Evolutionary conservation across 495 filamentous ascomycete genomes (phyloP).

Genomic region (Recurvomyces mirabilis): DNA sequence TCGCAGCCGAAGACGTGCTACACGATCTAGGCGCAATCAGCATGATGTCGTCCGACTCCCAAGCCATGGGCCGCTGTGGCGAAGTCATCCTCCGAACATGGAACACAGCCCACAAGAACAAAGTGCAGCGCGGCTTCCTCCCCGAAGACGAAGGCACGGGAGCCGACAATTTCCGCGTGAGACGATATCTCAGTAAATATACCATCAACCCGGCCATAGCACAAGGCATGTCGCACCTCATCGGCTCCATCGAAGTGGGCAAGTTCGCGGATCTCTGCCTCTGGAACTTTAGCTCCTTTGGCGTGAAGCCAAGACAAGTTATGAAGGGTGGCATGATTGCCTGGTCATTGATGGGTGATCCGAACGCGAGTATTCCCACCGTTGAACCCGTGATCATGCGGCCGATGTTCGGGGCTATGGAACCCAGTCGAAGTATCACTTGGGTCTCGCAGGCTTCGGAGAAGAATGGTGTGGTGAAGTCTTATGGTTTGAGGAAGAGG

Average conservation of each 20-base stretch:
- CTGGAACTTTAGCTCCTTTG: slow-evolving; percentile 80
- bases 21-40: slow-evolving; percentile 93
- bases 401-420: slow-evolving; percentile 71
- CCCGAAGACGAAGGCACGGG: slow-evolving; percentile 68
- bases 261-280: slow-evolving; percentile 88
- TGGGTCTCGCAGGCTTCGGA: slow-evolving; percentile 74
- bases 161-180: slow-evolving; percentile 88
- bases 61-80: slow-evolving; percentile 95
- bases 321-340: slow-evolving; percentile 87
- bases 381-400: slow-evolving; percentile 79
- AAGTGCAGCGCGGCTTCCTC: slow-evolving; percentile 67
- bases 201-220: slow-evolving; percentile 93
- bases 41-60: slow-evolving; percentile 96
- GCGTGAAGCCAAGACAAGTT: slow-evolving; percentile 71
- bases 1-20: slow-evolving; percentile 92
- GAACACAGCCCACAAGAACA: slow-evolving; percentile 99
- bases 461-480: slow-evolving; percentile 46
- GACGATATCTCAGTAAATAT: slow-evolving; percentile 91
- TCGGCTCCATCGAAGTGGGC: slow-evolving; percentile 79
- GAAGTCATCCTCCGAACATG: slow-evolving; percentile 92
- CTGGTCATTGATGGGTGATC: slow-evolving; percentile 85
- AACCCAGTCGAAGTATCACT: slow-evolving; percentile 58
- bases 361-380: slow-evolving; percentile 85
- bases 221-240: slow-evolving; percentile 83
- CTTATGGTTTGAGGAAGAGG: slow-evolving; percentile 69